Percentiles rank a stretch among this genome's conserved stretches.
phyloP scores from a whole-genome alignment of 495 filamentous ascomycete species.

The Evansstolkia leycettana region DNA sequence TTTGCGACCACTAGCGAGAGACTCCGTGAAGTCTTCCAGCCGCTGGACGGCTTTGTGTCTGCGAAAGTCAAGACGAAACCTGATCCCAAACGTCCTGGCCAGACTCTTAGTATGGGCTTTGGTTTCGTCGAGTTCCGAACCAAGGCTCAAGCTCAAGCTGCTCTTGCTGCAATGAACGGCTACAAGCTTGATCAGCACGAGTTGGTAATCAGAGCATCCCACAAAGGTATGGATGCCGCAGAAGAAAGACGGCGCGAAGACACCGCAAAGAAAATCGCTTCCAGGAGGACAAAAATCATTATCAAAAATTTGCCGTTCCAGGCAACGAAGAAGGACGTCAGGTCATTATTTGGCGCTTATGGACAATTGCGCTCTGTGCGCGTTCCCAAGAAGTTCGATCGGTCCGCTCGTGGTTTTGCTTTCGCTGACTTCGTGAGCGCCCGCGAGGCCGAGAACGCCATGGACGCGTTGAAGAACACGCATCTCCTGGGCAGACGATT shows the following conservation, averaged over 20 bases:
- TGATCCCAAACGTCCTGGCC: constrained; percentile 71
- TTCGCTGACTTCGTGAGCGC: constrained; percentile 93
- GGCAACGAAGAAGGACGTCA: constrained; percentile 81
- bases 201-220: constrained; percentile 68
- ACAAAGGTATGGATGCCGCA: constrained; percentile 74
- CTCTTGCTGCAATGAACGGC: constrained; percentile 74
- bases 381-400: constrained; percentile 88
- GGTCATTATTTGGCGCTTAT: constrained; percentile 73
- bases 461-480: constrained; percentile 81
- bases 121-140: constrained; percentile 84
- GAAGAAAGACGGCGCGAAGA: constrained; percentile 75
- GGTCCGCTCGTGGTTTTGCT: constrained; percentile 77
- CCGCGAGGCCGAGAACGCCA: constrained; percentile 85
- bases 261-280: constrained; percentile 59
- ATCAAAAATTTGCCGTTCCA: constrained; percentile 99
- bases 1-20: constrained; percentile 73
- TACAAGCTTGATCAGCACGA: constrained; percentile 75
- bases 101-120: constrained; percentile 88
- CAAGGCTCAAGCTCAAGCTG: constrained; percentile 64
- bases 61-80: constrained; percentile 78
- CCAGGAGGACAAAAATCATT: constrained; percentile 77
- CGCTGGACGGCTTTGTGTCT: constrained; percentile 74
- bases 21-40: constrained; percentile 61
- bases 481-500: constrained; percentile 83
- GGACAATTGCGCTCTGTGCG: constrained; percentile 86